phyloP scores from a whole-genome alignment of 1,284 basidiomycete species.

The Boletus chippewaensis region DNA sequence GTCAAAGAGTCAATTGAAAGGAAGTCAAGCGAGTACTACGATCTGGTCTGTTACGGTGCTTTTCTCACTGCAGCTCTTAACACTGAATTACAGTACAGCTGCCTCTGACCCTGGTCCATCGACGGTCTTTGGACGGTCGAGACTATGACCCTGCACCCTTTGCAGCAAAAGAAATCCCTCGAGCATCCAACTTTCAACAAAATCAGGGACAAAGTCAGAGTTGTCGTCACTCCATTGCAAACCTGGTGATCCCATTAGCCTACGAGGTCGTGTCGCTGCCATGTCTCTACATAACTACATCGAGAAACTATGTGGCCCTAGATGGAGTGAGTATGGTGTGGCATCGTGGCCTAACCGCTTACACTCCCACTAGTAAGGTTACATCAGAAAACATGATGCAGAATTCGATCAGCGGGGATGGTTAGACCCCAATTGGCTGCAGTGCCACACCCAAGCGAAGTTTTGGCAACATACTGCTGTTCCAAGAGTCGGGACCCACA shows the following conservation, averaged over 20 bases:
- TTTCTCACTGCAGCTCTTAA: background rate
- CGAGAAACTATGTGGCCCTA: conserved; percentile 29
- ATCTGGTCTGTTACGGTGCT: background rate
- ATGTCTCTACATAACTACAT: background rate
- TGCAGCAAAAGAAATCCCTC: too few species aligned
- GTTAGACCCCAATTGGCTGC: conserved; percentile 30
- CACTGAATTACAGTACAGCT: background rate
- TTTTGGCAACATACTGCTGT: conserved; percentile 25
- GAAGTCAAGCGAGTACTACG: background rate
- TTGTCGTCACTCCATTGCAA: too few species aligned
- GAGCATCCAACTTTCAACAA: too few species aligned
- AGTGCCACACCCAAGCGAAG: conserved; percentile 38
- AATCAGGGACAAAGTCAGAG: too few species aligned
- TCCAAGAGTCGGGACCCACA: too few species aligned
- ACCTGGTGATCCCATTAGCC: too few species aligned
- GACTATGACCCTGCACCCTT: too few species aligned
- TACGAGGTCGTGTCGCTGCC: background rate
- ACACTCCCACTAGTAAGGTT: conserved; percentile 29
- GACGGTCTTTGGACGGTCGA: too few species aligned
- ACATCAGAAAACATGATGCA: background rate
- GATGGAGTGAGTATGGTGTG: background rate
- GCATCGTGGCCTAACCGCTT: conserved; percentile 33
- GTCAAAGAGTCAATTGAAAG: too few species aligned
- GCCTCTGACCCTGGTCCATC: too few species aligned
- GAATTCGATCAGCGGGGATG: conserved; percentile 16